Evolutionary conservation across 2,329 filamentous ascomycete species (phyloP), one percentile per base, ranked within the genome.

Genomic region (Tolypocladium tropicale): DNA sequence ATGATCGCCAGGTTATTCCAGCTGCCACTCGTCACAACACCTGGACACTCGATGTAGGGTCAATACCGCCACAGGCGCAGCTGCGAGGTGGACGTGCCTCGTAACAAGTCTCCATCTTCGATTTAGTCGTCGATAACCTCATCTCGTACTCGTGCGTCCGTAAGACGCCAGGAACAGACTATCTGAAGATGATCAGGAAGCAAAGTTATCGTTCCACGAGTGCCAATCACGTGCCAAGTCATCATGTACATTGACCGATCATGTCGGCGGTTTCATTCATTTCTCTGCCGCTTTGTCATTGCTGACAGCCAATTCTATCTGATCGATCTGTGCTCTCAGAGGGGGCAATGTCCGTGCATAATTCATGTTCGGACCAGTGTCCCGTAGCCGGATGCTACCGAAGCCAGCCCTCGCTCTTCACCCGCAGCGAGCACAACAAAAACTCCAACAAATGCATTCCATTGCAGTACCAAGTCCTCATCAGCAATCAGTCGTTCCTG

Each of bases 221-320:
- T 12, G 5, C 28, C 18, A 32, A 32, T 4, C 46, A 49, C 18
- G 28, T 12, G n/a, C 25, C 16, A n/a, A 6, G 18, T 28, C 18
- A n/a, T 5, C 11, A 4, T 28, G 12, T 12, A 49, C 32, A 25
- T 32, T 23, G 46, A 49, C 28, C 9, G 21, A 16, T 30, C 46
- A 32, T 32, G 18, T 21, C 28, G 28, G 46, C 28, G 28, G 30
- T 28, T 32, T 49, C 28, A 49, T 49, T 49, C 23, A 37, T 53
- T 39, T 34, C 52, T 53, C 28, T n/a, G 32, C 30, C 21, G 14
- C 28, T 32, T 48, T 49, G 60, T 58, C 63, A 65, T 67, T 54
- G 58, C 57, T 63, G 57, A 60, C 59, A 48, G 53, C 53, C 53
- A 57, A 56, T 54, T 67, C 61, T 65, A 66, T 66, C 59, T 60